A percentile compares a stretch with the other conserved stretches of the same genome.
Conservation (phyloP, 768 basidiomycete species). For the Phylloporus sp. region DNA sequence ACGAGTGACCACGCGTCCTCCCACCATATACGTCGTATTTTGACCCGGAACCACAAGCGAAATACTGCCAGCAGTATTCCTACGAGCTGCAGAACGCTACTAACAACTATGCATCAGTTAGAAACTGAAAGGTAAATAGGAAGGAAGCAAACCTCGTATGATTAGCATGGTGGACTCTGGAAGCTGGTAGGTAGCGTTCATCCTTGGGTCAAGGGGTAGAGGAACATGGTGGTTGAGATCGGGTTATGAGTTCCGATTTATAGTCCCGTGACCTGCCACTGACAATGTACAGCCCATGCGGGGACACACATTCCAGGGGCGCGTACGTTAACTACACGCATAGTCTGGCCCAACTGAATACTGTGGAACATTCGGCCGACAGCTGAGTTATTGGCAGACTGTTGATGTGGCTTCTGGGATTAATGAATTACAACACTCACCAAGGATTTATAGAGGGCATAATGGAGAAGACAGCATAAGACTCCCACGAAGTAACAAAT, state of each 20-base stretch:
- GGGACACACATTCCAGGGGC: not conserved
- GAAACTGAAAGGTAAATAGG: not conserved
- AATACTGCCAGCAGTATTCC: conserved; percentile 14
- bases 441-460: not conserved
- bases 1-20: conserved; percentile 19
- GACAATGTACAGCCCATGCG: not conserved
- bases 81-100: conserved; percentile 8
- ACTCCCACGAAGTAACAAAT: not conserved
- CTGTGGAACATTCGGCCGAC: not conserved
- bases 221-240: not conserved
- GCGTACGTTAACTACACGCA: not conserved
- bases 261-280: not conserved
- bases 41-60: conserved; percentile 17
- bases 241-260: not conserved
- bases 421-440: not conserved
- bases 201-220: not conserved
- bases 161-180: conserved; percentile 8
- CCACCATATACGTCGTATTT: conserved; percentile 19
- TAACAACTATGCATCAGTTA: conserved; percentile 2
- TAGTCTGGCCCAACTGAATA: too few species aligned
- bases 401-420: not conserved
- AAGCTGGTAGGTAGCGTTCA: conserved; percentile 8
- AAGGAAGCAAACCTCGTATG: conserved; percentile 7
- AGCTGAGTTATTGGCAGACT: not conserved
- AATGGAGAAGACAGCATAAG: not conserved